Conservation (phyloP, 1,284 basidiomycete species). For the Rhizopogon hawkerae region DNA sequence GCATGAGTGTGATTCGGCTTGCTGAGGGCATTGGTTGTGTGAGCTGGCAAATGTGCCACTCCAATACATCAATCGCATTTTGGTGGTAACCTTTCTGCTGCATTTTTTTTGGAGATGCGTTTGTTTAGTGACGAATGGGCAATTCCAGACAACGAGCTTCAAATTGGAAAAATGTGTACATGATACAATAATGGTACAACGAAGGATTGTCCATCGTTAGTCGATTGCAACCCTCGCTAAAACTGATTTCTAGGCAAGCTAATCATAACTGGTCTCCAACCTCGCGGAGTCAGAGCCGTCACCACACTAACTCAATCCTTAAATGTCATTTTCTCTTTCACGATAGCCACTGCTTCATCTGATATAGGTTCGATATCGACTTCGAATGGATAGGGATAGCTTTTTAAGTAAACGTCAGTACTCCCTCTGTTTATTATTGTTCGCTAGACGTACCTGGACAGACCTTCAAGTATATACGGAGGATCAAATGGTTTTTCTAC, state of each 20-base stretch:
- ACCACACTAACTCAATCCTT: background rate
- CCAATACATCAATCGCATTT: too few relatives aligned
- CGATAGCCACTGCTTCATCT: slow-evolving; percentile 18
- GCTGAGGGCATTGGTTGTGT: background rate
- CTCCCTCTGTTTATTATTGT: background rate
- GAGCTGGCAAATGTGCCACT: too few relatives aligned
- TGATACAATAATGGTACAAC: background rate
- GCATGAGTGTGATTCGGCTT: background rate
- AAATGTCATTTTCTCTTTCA: slow-evolving; percentile 15
- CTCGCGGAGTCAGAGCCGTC: too few relatives aligned
- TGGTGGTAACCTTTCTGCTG: too few relatives aligned
- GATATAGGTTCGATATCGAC: slow-evolving; percentile 28
- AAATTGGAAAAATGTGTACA: background rate
- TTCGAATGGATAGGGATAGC: slow-evolving; percentile 25
- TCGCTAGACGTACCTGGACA: background rate
- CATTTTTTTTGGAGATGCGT: too few relatives aligned
- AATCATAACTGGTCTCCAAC: background rate
- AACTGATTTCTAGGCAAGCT: background rate
- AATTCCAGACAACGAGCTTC: background rate
- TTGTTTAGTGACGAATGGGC: too few relatives aligned
- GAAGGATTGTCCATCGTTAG: background rate
- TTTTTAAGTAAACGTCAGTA: slow-evolving; percentile 1
- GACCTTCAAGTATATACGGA: background rate
- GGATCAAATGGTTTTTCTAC: background rate
- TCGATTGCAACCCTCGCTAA: too few relatives aligned